phyloP scores from a whole-genome alignment of 805 yeast species.

The Monosporozyma aerobia region DNA sequence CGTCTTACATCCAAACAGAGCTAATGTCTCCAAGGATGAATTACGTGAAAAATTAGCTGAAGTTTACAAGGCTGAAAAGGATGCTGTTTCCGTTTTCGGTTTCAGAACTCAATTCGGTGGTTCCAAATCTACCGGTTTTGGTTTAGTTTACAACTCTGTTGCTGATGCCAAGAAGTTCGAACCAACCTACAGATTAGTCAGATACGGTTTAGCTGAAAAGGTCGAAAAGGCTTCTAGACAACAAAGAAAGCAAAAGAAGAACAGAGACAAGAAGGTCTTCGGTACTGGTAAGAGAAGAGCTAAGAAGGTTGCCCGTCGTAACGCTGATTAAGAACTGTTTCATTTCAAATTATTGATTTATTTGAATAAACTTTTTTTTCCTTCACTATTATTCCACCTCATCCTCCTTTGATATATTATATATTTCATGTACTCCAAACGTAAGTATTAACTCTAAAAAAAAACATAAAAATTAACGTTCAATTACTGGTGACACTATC shows the following conservation, averaged over 20 bases:
- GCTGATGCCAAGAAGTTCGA: conserved; percentile 98
- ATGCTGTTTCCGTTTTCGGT: conserved; percentile 94
- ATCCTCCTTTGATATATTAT: background rate
- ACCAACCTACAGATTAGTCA: conserved; percentile 98
- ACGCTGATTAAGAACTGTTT: conserved; percentile 52
- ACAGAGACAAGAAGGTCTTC: conserved; percentile 97
- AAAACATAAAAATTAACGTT: background rate
- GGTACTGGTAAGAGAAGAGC: conserved; percentile 96
- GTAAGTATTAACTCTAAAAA: background rate
- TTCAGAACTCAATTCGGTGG: conserved; percentile 99
- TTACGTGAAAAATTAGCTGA: conserved; percentile 89
- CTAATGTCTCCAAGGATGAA: conserved; percentile 99
- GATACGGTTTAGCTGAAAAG: conserved; percentile 95
- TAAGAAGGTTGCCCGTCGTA: conserved; percentile 85
- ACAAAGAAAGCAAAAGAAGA: conserved; percentile 99
- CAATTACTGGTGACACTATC: background rate
- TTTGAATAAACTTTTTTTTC: background rate
- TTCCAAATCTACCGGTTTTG: conserved; percentile 98
- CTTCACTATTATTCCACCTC: background rate
- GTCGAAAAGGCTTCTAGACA: conserved; percentile 98
- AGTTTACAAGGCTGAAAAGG: conserved; percentile 85
- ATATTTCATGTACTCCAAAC: background rate
- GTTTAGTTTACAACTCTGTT: conserved; percentile 94
- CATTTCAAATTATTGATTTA: background rate
- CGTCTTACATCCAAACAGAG: conserved; percentile 98